Conservation (phyloP, 1,139 yeast genomes). For the Taphrina deformans region DNA sequence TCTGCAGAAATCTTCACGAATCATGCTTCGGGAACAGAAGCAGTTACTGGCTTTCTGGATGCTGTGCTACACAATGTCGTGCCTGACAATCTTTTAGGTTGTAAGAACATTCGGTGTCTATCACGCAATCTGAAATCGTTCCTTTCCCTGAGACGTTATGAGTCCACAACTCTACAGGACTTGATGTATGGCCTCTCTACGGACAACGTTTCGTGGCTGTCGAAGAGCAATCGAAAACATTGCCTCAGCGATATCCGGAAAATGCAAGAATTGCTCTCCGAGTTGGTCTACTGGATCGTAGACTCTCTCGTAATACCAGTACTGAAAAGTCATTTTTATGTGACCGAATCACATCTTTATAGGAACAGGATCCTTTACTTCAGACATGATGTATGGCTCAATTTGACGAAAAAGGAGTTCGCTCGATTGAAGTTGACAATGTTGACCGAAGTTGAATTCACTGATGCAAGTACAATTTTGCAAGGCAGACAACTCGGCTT, state of each 20-base stretch:
- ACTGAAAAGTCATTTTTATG: slow-evolving; percentile 62
- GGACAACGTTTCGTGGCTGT: slow-evolving; percentile 53
- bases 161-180: slow-evolving; percentile 44
- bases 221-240: slow-evolving; percentile 30
- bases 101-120: not conserved
- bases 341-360: slow-evolving; percentile 57
- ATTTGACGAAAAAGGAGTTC: slow-evolving; percentile 45
- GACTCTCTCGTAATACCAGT: slow-evolving; percentile 52
- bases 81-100: not conserved
- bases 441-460: slow-evolving; percentile 37
- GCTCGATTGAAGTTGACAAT: slow-evolving; percentile 36
- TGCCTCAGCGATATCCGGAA: slow-evolving; percentile 39
- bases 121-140: slow-evolving; percentile 43
- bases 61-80: slow-evolving; percentile 8
- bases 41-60: slow-evolving; percentile 27
- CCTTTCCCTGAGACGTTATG: slow-evolving; percentile 47
- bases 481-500: slow-evolving; percentile 37
- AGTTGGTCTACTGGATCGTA: slow-evolving; percentile 63
- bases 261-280: slow-evolving; percentile 45
- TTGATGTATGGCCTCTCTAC: slow-evolving; percentile 47
- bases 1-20: slow-evolving; percentile 15
- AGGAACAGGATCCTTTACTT: slow-evolving; percentile 52
- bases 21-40: slow-evolving; percentile 15
- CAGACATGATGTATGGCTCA: slow-evolving; percentile 62
- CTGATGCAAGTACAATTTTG: slow-evolving; percentile 8